Conservation (phyloP, 768 basidiomycete genomes). For the Boletus huronensis region DNA sequence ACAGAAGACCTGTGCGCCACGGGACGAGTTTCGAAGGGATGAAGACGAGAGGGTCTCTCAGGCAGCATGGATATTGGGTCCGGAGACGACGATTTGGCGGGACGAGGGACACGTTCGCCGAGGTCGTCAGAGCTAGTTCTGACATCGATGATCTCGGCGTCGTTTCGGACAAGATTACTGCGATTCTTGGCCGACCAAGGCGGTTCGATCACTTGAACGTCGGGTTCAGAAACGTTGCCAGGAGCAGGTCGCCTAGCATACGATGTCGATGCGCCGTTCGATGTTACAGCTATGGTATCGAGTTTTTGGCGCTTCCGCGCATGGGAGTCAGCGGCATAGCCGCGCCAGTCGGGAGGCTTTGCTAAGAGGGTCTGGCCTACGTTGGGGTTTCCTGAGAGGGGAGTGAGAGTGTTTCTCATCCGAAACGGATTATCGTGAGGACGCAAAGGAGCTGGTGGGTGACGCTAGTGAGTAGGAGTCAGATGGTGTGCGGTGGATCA, state of each 20-base stretch:
- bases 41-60: constrained; percentile 1
- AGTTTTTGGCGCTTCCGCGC: constrained; percentile 24
- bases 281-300: constrained; percentile 1
- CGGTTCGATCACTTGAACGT: constrained; percentile 20
- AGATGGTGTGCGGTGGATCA: constrained; percentile 1
- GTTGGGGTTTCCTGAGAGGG: constrained; percentile 24
- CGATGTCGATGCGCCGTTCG: constrained; percentile 5
- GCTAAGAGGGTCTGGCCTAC: constrained; percentile 19
- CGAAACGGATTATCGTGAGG: constrained; percentile 17
- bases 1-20: not conserved
- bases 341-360: not conserved
- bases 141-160: constrained; percentile 23
- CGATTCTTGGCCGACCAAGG: not conserved
- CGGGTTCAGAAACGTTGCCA: constrained; percentile 14
- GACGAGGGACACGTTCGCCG: constrained; percentile 19
- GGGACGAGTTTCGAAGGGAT: constrained; percentile 26
- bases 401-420: not conserved
- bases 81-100: constrained; percentile 17
- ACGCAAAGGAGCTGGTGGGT: not conserved
- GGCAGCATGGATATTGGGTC: constrained; percentile 16
- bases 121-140: constrained; percentile 20
- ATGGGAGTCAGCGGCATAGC: not conserved
- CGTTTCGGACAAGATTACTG: constrained; percentile 1
- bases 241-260: not conserved
- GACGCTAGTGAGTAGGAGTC: constrained; percentile 9